Base-by-base conservation (phyloP, 2,329 filamentous ascomycete genomes). In the Microcera coccophila region DNA sequence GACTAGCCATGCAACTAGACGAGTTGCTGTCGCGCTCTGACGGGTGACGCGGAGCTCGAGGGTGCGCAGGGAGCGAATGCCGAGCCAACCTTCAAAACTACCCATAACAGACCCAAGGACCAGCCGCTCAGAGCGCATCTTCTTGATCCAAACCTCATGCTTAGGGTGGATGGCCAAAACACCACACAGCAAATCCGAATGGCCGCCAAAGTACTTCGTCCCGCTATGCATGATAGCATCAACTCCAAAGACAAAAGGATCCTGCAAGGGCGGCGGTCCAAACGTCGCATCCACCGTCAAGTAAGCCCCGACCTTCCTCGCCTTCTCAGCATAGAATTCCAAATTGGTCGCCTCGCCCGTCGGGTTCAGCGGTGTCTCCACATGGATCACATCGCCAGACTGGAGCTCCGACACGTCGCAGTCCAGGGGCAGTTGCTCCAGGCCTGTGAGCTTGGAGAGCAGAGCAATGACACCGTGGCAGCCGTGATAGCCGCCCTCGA, bases 201-300 rank as follows among this genome's bases (percentile, higher is more conserved):
- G 93, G 0, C 93, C 93, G 16, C 93, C 93, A 53, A 98, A 81
- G 67, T 97, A 98, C 74, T 97, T 98, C 15, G 90, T 95, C 3
- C 90, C 93, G 39, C 79, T 85, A 68, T 98, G 93, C 87, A 97
- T 86, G 24, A 95, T 79, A 1, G 90, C 67, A 66, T 97, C 91
- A 20, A 85, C 89, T 36, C 89, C 91, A 63, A 78, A 84, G 20
- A 65, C 61, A 58, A 97, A 93, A 0, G 93, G 90, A 58, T 96
- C 87, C 62, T 89, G 85, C 45, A 98, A 71, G 20, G 88, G 87
- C 22, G 93, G 93, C 31, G 93, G 93, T 3, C 82, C 93, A 67
- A 98, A 96, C 0, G 93, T 98, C 3, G 87, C 82, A 66, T 98
- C 93, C 2, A 97, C 85, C 11, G 84, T 85, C 36, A 97, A 72